Evolutionary conservation across 805 yeast genomes (phyloP), one percentile per base, ranked within the genome.

Genomic region (Yamadazyma kitorensis): DNA sequence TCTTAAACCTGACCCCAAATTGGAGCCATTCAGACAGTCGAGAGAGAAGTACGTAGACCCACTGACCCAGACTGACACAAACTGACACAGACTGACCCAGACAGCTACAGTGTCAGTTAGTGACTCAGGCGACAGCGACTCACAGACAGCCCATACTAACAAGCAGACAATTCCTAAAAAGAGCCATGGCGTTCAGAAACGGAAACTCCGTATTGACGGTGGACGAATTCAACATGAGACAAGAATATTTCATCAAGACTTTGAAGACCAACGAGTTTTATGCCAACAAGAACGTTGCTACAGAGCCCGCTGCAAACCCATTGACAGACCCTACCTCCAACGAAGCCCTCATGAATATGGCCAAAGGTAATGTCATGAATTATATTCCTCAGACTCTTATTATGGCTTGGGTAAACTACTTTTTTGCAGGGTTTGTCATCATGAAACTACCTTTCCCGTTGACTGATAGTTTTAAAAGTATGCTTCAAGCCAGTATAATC

Each of bases 391-490:
- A 93, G 62, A 86, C 96, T 0, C 57, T 89, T 24, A 83, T 89
- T 44, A 89, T 93, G 96, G 87, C 88, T 52, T 93, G 97, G 96
- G 91, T 91, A 41, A 86, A 86, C 52, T 85, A 80, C 51, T 89
- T 91, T 63, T 93, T 87, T 58, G 86, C 91, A 10, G 97, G 97
- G 0, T 87, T 88, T 44, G 80, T 89, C 11, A 76, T 87, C 31
- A 84, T 67, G 72, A 65, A 61, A 44, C 67, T 93, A 34, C 98
- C 98, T 12, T 93, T 93, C 64, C 95, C 96, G 2, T 64, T 93
- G 37, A 93, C 98, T 0, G 70, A 80, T 20, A 80, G 89, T 40
- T 93, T 93, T 68, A 93, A 93, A 58, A 76, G 84, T 39, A 89
- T 93, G 95, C 62, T 93, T 27, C 98, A 93, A 59, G 77, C 76